Base-by-base conservation (phyloP, 2,329 filamentous ascomycete species). In the Ambrosiella xylebori region DNA sequence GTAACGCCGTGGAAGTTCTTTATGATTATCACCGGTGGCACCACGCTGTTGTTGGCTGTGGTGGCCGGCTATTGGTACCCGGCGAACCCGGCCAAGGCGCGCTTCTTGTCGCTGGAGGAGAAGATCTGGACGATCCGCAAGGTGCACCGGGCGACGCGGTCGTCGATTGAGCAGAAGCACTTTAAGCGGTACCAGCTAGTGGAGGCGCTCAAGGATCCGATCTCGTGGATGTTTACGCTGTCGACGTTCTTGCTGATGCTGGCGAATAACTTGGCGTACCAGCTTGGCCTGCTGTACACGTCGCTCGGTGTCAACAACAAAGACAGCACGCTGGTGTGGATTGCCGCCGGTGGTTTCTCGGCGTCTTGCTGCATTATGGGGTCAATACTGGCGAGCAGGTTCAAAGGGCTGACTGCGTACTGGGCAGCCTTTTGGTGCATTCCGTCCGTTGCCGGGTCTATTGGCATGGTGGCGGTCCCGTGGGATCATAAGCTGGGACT, bases 21-120 rank as follows among this genome's bases (percentile, higher is more conserved):
- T 37, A 82, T 80, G 66, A 63, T 81, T 13, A 78, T 81, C 60
- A 79, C 80, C 62, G 73, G 77, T 0, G 74, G 76, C 62, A 71
- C 81, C 60, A 77, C 77, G 37, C 66, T 73, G 15, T 64, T 70
- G 15, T 80, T 78, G 74, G 79, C 53, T 0, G 66, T 81, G 7
- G 66, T 75, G 1, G 76, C 77, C 8, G 76, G 77, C 67, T 75
- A 79, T 61, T 65, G 79, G 47, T 71, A 86, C 1, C 78, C 83
- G 0, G 80, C 86, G 64, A 72, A 76, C 1, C 58, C 58, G 7
- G 62, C 61, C 52, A 59, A 56, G 7, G 57, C 59, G 2, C 38
- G 54, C 3, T 68, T 68, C 52, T 57, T 68, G 8, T 64, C 64
- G 0, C 56, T 59, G 0, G 62, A 66, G 52, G 64, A 66, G 35